Conservation (phyloP, 371 early-diverging fungal genomes). For the Mucor velutinosus region DNA sequence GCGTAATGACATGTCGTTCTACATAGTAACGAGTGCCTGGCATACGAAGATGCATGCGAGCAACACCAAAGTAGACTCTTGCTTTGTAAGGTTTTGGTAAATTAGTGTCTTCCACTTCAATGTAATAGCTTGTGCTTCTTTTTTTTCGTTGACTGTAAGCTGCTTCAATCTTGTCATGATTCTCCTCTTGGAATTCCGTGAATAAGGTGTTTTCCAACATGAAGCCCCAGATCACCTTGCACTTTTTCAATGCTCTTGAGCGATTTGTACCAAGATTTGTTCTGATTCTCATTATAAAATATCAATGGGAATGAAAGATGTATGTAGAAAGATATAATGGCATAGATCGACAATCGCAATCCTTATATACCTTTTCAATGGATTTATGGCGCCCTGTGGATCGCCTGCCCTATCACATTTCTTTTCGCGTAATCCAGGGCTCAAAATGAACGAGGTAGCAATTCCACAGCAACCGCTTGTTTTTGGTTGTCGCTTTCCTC, state of each 20-base stretch:
- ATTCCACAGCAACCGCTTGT: neutral
- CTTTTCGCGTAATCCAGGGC: conserved; percentile 19
- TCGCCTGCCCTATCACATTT: no score
- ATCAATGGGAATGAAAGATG: neutral
- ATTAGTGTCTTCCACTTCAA: conserved; percentile 37
- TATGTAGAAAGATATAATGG: neutral
- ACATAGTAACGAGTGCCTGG: conserved; percentile 57
- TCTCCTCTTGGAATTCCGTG: conserved; percentile 38
- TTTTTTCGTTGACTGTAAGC: conserved; percentile 30
- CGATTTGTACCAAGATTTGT: neutral
- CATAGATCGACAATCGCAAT: neutral
- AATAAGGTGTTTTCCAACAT: conserved; percentile 50
- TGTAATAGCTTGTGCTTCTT: conserved; percentile 34
- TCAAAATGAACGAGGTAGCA: neutral
- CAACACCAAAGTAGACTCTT: conserved; percentile 48
- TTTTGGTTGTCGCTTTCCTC: neutral
- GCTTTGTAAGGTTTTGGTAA: conserved; percentile 25
- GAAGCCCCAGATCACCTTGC: neutral
- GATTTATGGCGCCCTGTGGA: no score
- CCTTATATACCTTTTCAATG: no score
- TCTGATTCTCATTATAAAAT: neutral
- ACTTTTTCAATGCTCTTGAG: neutral
- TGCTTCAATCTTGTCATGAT: conserved; percentile 40
- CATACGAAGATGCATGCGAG: conserved; percentile 48
- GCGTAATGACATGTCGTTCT: conserved; percentile 15